Base-by-base conservation (phyloP, 805 yeast genomes). In the Kluyveromyces nonfermentans region DNA sequence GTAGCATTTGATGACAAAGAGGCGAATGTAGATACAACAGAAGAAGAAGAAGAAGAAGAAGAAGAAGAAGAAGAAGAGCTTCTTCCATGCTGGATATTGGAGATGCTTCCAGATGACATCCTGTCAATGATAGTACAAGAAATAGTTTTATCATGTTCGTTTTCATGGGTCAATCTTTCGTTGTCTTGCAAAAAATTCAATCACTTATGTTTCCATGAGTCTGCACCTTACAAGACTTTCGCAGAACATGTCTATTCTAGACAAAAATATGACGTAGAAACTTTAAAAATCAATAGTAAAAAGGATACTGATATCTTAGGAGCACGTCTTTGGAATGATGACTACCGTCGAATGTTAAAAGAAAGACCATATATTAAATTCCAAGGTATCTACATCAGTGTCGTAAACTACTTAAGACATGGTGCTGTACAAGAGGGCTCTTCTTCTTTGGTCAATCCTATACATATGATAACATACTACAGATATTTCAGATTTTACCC, bases 391-490 rank as follows among this genome's bases (percentile, higher is more conserved):
- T 90, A 90, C 54, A 84, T 90, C 18, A 80, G 95, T 53, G 84
- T 81, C 16, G 85, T 89, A 41, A 84, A 84, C 48, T 89, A 88
- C 62, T 75, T 83, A 51, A 74, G 95, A 43, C 87, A 85, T 55
- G 97, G 97, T 32, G 82, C 85, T 2, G 72, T 80, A 41, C 73
- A 78, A 7, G 85, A 77, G 50, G 75, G 80, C 37, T 75, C 85
- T 1, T 69, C 70, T 25, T 72, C 84, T 5, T 78, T 93, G 82
- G 63, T 72, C 36, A 77, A 78, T 47, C 96, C 96, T 1, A 76
- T 85, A 17, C 78, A 85, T 52, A 78, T 87, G 59, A 84, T 90
- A 34, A 85, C 96, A 0, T 90, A 90, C 57, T 90, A 86, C 59
- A 68, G 98, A 49, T 93, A 88, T 60, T 63, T 82, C 31, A 70